Evolutionary conservation across 345 rosid genomes (phyloP).

Genomic region (Populus ilicifolia): DNA sequence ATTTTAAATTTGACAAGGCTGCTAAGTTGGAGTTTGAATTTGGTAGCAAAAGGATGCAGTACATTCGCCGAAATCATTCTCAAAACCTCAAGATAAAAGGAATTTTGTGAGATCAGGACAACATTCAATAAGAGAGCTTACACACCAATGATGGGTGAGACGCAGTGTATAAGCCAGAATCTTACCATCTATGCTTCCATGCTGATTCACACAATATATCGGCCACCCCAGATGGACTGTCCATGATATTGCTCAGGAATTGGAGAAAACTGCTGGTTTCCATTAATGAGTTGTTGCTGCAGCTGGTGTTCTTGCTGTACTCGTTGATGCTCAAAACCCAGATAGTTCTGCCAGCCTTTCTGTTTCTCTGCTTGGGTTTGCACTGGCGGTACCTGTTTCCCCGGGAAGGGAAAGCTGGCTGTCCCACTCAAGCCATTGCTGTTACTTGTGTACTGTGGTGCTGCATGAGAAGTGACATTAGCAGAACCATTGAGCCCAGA

Average conservation of each 20-base stretch:
- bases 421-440: slow-evolving; percentile 50
- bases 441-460: slow-evolving; percentile 40
- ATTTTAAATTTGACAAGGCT: slow-evolving; percentile 40
- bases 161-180: background rate
- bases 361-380: slow-evolving; percentile 50
- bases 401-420: slow-evolving; percentile 81
- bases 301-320: slow-evolving; percentile 46
- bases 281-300: slow-evolving; percentile 49
- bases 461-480: slow-evolving; percentile 41
- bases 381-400: slow-evolving; percentile 53
- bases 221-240: slow-evolving; percentile 70
- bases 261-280: slow-evolving; percentile 53
- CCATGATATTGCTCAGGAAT: slow-evolving; percentile 80
- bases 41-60: slow-evolving; percentile 53
- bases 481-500: slow-evolving; percentile 40
- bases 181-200: slow-evolving; percentile 49
- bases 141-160: background rate
- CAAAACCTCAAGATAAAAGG: slow-evolving; percentile 37
- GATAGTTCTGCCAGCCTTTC: slow-evolving; percentile 50
- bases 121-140: background rate
- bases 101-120: background rate
- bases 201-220: slow-evolving; percentile 74
- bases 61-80: slow-evolving; percentile 58
- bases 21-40: slow-evolving; percentile 56
- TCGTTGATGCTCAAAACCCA: slow-evolving; percentile 41